Conservation (phyloP, 106 monocot species). For the Iris macrosiphon region DNA sequence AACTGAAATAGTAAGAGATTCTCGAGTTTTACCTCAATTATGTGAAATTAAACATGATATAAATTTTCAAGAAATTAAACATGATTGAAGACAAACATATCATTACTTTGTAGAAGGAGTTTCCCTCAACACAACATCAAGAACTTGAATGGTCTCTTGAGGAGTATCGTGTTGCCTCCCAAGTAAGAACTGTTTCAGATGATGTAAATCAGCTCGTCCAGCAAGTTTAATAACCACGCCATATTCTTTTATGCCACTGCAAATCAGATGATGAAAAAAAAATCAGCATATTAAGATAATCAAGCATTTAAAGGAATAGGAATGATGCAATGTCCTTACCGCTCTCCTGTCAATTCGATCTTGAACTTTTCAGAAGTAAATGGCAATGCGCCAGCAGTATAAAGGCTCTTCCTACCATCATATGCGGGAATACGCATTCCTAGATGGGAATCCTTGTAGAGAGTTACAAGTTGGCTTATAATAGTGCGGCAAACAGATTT, state of each 20-base stretch:
- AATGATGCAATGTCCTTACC: too few species aligned
- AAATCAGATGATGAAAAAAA: too few species aligned
- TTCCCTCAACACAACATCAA: conserved; percentile 55
- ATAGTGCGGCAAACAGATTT: conserved; percentile 11
- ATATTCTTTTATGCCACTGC: too few species aligned
- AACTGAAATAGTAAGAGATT: too few species aligned
- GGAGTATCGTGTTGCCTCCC: conserved; percentile 35
- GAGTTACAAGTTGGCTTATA: conserved; percentile 23
- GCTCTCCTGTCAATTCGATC: conserved; percentile 16
- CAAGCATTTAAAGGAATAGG: too few species aligned
- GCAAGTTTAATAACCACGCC: conserved; percentile 36
- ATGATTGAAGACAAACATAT: too few species aligned
- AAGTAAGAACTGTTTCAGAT: conserved; percentile 28
- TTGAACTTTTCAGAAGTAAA: conserved; percentile 32
- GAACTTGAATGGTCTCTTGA: conserved; percentile 44
- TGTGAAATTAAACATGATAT: too few species aligned
- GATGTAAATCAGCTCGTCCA: conserved; percentile 21
- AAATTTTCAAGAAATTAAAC: too few species aligned
- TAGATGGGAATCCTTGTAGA: conserved; percentile 17
- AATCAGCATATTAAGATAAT: too few species aligned
- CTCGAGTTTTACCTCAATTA: too few species aligned
- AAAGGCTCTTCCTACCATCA: conserved; percentile 51
- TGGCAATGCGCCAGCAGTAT: conserved; percentile 52
- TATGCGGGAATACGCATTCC: conserved; percentile 26
- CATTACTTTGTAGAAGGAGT: conserved; percentile 23